Evolutionary conservation across 1,139 yeast species (phyloP), one percentile per base, ranked within the genome.

Genomic region (Pichia norvegensis): DNA sequence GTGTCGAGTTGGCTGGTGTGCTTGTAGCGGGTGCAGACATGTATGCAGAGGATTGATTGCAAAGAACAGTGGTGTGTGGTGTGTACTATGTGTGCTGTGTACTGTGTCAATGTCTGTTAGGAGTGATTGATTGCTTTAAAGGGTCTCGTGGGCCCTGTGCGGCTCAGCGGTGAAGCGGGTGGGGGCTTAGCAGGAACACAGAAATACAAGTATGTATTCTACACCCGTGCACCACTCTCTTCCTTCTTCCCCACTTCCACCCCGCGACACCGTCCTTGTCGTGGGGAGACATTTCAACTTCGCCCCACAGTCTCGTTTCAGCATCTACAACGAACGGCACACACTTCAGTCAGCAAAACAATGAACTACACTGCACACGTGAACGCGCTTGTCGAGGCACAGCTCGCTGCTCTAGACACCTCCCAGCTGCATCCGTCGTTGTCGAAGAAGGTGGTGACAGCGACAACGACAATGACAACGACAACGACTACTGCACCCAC

Each of bases 11-110:
- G 13, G 44, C 31, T 11, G 46, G 38, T 16, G 42, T 16, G 21
- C 37, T 16, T 17, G 35, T 10, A 4, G 37, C 2, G 16, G 17
- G 4, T 22, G 29, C 14, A 29, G n/a, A 27, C 20, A 31, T 17
- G 31, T 11, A 16, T 16, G 17, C 21, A 20, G 41, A 3, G 11
- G 31, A 16, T 13, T 7, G 21, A 25, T 10, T 13, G 8, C 14
- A 16, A 16, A 20, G 37, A 25, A 25, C 25, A 7, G 25, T 33
- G 3, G 56, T 47, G 41, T 25, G 22, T 23, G 36, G 49, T 47
- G 17, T 20, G 27, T n/a, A 44, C 14, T 4, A 31, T 37, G 11
- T 29, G 14, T n/a, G 36, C 38, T 17, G 29, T 27, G 40, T 31
- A 35, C 8, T n/a, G 36, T 33, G 40, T 40, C 43, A 14, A 19